These are phyloP conservation scores for Stephania japonica DNA, from an alignment of 164 flowering plant species.

Conservation along the genomic window DNA sequence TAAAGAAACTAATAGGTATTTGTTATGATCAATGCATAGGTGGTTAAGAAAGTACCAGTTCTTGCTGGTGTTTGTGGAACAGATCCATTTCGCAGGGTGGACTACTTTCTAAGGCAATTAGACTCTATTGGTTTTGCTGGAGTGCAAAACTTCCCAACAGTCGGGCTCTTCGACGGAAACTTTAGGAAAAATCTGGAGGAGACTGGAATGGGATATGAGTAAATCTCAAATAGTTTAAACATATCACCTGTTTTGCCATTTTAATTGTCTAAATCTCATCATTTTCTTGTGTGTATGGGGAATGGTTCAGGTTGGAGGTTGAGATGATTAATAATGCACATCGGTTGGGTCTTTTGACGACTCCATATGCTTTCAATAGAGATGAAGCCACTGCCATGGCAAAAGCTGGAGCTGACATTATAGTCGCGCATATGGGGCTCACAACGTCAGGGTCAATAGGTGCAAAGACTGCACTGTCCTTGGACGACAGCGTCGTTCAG, in stretches of 20 bases:
- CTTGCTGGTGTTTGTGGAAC: slow-evolving; percentile 97
- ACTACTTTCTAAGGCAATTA: slow-evolving; percentile 69
- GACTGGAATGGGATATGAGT: slow-evolving; percentile 98
- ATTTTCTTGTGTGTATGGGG: slow-evolving; percentile 3
- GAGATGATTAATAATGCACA: slow-evolving; percentile 89
- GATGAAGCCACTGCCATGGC: slow-evolving; percentile 87
- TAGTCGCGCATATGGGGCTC: slow-evolving; percentile 98
- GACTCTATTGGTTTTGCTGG: slow-evolving; percentile 84
- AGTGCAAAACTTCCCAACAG: slow-evolving; percentile 96
- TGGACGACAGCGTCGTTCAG: slow-evolving; percentile 71
- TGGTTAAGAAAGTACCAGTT: slow-evolving; percentile 80
- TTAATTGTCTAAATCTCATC: background rate
- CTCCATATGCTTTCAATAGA: slow-evolving; percentile 86
- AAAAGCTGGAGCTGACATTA: slow-evolving; percentile 88
- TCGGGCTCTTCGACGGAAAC: slow-evolving; percentile 91
- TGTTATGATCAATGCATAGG: slow-evolving; percentile 31
- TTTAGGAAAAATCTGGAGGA: slow-evolving; percentile 96
- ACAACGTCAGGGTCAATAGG: slow-evolving; percentile 94
- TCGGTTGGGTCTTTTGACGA: slow-evolving; percentile 77
- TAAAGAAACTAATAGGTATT: background rate
- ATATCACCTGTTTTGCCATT: background rate
- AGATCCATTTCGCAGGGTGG: slow-evolving; percentile 93
- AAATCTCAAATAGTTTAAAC: slow-evolving; percentile 11
- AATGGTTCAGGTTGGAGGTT: slow-evolving; percentile 72
- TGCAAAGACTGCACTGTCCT: slow-evolving; percentile 73